phyloP scores from a whole-genome alignment of 2,329 filamentous ascomycete species.

The Aspergillus novoparasiticus region DNA sequence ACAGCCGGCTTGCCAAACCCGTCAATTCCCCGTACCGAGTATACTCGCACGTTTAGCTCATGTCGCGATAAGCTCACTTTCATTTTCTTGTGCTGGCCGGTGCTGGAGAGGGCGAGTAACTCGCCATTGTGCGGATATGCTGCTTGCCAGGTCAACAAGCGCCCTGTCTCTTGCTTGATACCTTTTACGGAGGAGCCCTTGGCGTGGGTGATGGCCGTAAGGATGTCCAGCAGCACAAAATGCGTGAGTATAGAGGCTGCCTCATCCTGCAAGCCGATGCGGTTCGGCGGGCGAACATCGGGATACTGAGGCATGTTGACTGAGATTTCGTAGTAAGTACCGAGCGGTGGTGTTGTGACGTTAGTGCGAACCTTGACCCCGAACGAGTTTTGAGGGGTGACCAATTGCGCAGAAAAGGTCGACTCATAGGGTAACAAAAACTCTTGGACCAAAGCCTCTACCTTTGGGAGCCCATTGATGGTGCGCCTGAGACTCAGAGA shows the following conservation, averaged over 20 bases:
- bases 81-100: conserved; percentile 34
- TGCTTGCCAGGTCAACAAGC: conserved; percentile 29
- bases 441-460: conserved; percentile 46
- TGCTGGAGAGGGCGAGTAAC: conserved; percentile 25
- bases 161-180: neutral
- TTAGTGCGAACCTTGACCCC: conserved; percentile 42
- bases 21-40: conserved; percentile 21
- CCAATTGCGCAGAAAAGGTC: conserved; percentile 41
- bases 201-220: conserved; percentile 30
- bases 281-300: conserved; percentile 35
- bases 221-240: conserved; percentile 42
- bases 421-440: conserved; percentile 49
- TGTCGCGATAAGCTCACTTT: conserved; percentile 32
- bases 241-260: conserved; percentile 38
- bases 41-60: conserved; percentile 28
- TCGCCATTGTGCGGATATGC: conserved; percentile 40
- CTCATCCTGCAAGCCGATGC: conserved; percentile 37
- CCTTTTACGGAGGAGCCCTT: neutral
- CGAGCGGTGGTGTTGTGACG: conserved; percentile 33
- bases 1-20: conserved; percentile 15
- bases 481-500: conserved; percentile 24
- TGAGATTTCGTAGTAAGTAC: conserved; percentile 42
- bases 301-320: conserved; percentile 35
- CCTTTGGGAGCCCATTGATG: conserved; percentile 17
- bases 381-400: conserved; percentile 38